These are phyloP conservation scores for Yarrowia keelungensis DNA, from an alignment of 805 yeast genomes.

Conservation along the genomic window DNA sequence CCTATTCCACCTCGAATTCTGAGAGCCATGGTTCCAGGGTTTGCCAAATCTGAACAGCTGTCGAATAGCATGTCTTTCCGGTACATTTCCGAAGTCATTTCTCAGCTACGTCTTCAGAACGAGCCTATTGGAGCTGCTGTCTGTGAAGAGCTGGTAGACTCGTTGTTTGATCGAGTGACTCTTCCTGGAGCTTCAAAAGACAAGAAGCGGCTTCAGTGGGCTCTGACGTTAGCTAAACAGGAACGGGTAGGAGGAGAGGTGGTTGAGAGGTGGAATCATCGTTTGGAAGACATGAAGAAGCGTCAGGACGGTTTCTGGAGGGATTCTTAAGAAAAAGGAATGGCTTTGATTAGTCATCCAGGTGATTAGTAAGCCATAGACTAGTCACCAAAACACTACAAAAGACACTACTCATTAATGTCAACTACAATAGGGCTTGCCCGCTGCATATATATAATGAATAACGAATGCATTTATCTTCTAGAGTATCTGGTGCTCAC, in stretches of 20 bases:
- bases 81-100: slow-evolving; percentile 33
- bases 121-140: slow-evolving; percentile 18
- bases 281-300: slow-evolving; percentile 30
- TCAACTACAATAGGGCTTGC: slow-evolving; percentile 9
- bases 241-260: slow-evolving; percentile 19
- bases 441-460: slow-evolving; percentile 31
- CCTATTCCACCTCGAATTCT: slow-evolving; percentile 1
- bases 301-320: slow-evolving; percentile 3
- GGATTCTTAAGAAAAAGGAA: neutral
- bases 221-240: slow-evolving; percentile 26
- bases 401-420: neutral
- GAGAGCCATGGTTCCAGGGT: slow-evolving; percentile 18
- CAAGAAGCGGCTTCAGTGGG: slow-evolving; percentile 32
- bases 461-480: slow-evolving; percentile 22
- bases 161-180: slow-evolving; percentile 19
- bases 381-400: too few relatives aligned
- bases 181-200: slow-evolving; percentile 22
- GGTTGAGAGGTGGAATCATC: slow-evolving; percentile 20
- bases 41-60: neutral
- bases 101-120: slow-evolving; percentile 18
- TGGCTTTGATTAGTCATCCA: too few relatives aligned
- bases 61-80: slow-evolving; percentile 32
- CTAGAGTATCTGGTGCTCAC: neutral
- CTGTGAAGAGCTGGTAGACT: slow-evolving; percentile 23
- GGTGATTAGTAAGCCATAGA: too few relatives aligned